These are phyloP conservation scores for Lachnellula occidentalis DNA, from an alignment of 2,329 filamentous ascomycete genomes.

Conservation along the genomic window DNA sequence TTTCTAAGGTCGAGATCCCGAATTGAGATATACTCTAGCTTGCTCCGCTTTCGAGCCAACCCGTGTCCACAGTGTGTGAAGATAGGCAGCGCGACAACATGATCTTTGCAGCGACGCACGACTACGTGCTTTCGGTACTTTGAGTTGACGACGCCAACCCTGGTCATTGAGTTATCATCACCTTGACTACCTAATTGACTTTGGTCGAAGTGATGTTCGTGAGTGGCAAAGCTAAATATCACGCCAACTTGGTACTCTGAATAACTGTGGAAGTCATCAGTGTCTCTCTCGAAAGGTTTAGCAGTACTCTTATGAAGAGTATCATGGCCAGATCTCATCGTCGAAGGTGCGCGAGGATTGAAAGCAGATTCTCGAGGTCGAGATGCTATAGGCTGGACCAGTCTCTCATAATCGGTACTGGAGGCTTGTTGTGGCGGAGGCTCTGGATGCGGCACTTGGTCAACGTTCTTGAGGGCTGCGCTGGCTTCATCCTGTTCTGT, in stretches of 20 bases:
- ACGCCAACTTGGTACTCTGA: too few relatives aligned
- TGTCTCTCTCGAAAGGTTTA: too few relatives aligned
- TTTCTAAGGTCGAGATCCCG: background rate
- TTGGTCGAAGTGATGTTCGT: too few relatives aligned
- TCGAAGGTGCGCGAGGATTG: background rate
- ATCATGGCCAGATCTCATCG: too few relatives aligned
- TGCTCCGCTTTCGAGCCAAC: background rate
- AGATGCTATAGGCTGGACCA: background rate
- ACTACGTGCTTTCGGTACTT: background rate
- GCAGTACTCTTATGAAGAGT: too few relatives aligned
- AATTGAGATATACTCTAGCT: background rate
- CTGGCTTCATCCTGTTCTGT: background rate
- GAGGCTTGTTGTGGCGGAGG: background rate
- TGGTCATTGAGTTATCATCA: too few relatives aligned
- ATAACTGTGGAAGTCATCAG: too few relatives aligned
- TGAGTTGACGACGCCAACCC: background rate
- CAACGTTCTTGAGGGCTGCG: background rate
- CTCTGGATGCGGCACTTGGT: background rate
- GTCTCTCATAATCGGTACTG: background rate
- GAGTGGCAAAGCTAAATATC: too few relatives aligned
- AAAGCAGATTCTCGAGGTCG: background rate
- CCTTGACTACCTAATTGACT: too few relatives aligned
- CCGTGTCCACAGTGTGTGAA: background rate
- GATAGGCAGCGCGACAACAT: background rate
- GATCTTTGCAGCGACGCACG: background rate